Base-by-base conservation (phyloP, 73 alveolate genomes). In the Paramecium sonneborni region DNA sequence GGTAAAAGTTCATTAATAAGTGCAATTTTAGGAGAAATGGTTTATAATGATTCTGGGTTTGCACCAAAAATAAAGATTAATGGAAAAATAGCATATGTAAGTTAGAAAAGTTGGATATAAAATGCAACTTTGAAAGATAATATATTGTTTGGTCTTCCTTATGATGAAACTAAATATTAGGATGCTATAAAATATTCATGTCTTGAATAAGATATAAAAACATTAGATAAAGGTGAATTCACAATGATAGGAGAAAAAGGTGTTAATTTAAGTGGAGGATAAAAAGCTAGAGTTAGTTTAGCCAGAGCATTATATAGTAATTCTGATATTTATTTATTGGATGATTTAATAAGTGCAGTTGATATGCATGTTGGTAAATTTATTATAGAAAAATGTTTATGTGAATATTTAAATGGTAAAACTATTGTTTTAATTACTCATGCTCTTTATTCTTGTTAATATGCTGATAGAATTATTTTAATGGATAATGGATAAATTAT, bases 191-290 rank as follows among this genome's bases (percentile, higher is more conserved):
- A 74, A 56, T 94, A 93, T 14, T 97, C 99, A 20, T 97, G 97
- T 55, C 94, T 98, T 34, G 96, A 94, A 56, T 93, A 94, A 92
- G 99, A 98, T 93, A 93, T 98, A 23, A 95, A 95, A 76, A 94
- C 88, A 38, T 91, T 98, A 11, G 96, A 92, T 12, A 93, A 89
- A 44, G 99, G 99, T 1, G 99, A 97, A 46, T 72, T 52, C n/a
- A 97, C 99, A 26, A 95, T 93, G 88, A 96, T 98, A 10, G 99
- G 99, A 56, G 99, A 97, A 79, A 97, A 96, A 84, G 99, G 99
- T 21, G 95, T 96, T 21, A 98, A 97, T 85, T 85, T 98, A 39
- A 93, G 98, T 43, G 99, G 99, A 34, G 99, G 99, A 6, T 97
- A 98, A 87, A 98, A 98, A 58, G 99, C 99, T 0, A 93, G 99